Base-by-base conservation (phyloP, 352 stramenopile species). In the Chrysophaeum taylorii region DNA sequence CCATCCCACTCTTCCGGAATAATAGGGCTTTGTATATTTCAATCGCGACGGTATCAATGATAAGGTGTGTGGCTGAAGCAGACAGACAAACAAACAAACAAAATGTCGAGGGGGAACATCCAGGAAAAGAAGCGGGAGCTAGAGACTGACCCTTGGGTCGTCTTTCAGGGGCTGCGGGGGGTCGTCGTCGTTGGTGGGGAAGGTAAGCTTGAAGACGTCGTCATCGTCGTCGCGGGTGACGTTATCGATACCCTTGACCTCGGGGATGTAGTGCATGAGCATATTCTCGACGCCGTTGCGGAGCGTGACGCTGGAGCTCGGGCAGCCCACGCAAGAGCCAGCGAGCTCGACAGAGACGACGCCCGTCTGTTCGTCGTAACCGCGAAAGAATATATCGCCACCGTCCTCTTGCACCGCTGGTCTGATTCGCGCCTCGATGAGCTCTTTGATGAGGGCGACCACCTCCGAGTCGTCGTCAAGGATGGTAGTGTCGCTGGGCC, bases 201-300 rank as follows among this genome's bases (percentile, higher is more conserved):
- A n/a, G n/a, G n/a, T n/a, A n/a, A n/a, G n/a, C n/a, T n/a, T n/a
- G n/a, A n/a, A n/a, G n/a, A 33, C 42, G 33, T 78, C 72, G 0
- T 81, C 74, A 35, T 71, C 64, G 42, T 85, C 80, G 61, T 86
- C 80, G 45, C 85, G 80, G 64, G 81, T 57, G 15, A 82, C 78
- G 53, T 81, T 66, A 31, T 66, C 69, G 0, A 92, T 83, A 53
- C 67, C 81, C 25, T 80, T 89, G 48, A 99, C 95, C 83, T 99
- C 96, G 0, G 94, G 94, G 72, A 99, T 97, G 81, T 99, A 99
- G 82, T 99, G 95, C 90, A 98, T 98, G 37, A 99, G 85, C 96
- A 99, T 99, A 79, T 98, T 98, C 80, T 99, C 95, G 33, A 99
- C 95, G 50, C 95, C 95, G 77, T 98, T 92, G 82, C 98, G 98